These are phyloP conservation scores for Gracilaria domingensis DNA, from an alignment of 23 red algal species.

Conservation along the genomic window DNA sequence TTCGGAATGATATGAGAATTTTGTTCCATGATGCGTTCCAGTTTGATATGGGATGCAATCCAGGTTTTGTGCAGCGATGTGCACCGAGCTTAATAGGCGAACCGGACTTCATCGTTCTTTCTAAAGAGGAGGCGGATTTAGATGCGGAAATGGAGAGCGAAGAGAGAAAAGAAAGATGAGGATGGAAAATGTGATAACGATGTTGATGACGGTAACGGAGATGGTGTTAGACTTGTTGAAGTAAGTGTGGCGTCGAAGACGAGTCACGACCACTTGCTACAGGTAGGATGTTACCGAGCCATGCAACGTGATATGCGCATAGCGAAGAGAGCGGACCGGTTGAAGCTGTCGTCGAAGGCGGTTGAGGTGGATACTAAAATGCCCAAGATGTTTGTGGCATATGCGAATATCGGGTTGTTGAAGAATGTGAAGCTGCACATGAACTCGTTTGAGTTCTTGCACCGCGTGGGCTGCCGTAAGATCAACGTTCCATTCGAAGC, in stretches of 20 bases:
- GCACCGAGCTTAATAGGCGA: background rate
- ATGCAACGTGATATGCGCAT: background rate
- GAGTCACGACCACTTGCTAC: slow-evolving; percentile 7
- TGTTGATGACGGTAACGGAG: background rate
- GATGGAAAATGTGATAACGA: background rate
- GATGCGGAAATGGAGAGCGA: background rate
- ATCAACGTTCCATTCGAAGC: background rate
- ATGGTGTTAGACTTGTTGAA: slow-evolving; percentile 26
- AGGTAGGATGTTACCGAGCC: slow-evolving; percentile 20
- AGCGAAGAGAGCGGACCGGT: background rate
- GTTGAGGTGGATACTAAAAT: background rate
- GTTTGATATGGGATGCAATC: slow-evolving; percentile 25
- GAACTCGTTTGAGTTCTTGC: slow-evolving; percentile 38
- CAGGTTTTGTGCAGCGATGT: background rate
- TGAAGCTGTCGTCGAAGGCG: background rate
- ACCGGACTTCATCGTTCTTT: slow-evolving; percentile 17
- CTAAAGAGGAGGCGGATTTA: background rate
- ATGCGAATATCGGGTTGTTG: background rate
- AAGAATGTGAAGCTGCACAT: background rate
- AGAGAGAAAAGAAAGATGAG: background rate
- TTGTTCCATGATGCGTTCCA: slow-evolving; percentile 1
- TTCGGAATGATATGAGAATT: background rate
- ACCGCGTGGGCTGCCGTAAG: slow-evolving; percentile 18
- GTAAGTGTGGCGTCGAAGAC: background rate
- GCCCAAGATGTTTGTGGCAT: slow-evolving; percentile 11